phyloP scores from a whole-genome alignment of 2,329 filamentous ascomycete species.

The Penicillium palitans region DNA sequence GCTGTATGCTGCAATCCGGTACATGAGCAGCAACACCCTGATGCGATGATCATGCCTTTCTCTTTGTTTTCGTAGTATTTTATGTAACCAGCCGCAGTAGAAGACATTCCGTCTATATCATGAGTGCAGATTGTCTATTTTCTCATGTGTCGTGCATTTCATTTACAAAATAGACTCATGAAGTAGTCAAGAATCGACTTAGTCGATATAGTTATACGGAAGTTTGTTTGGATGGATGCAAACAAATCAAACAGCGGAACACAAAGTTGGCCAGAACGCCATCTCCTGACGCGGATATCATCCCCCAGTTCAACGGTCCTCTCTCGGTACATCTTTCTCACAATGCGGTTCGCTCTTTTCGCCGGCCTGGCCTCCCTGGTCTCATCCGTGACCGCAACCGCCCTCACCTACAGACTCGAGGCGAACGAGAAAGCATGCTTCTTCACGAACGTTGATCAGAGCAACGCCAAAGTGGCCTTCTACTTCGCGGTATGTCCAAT shows the following conservation, averaged over 20 bases:
- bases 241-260: constrained; percentile 36
- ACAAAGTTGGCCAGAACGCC: constrained; percentile 36
- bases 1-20: constrained; percentile 22
- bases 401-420: constrained; percentile 86
- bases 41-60: constrained; percentile 21
- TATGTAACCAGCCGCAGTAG: constrained; percentile 8
- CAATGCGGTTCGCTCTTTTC: constrained; percentile 67
- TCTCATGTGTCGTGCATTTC: background rate
- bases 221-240: constrained; percentile 34
- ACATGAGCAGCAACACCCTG: constrained; percentile 23
- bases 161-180: background rate
- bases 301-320: constrained; percentile 13
- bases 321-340: constrained; percentile 21
- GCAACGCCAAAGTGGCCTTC: constrained; percentile 88
- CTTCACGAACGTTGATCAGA: constrained; percentile 75
- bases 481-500: constrained; percentile 83
- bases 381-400: constrained; percentile 76
- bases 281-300: constrained; percentile 29
- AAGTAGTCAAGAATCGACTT: constrained; percentile 9
- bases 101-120: constrained; percentile 10
- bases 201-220: constrained; percentile 10
- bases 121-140: constrained; percentile 1
- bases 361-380: constrained; percentile 70
- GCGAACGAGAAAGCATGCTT: constrained; percentile 97
- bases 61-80: constrained; percentile 5